Percentiles rank a stretch among this genome's conserved stretches.
Evolutionary conservation across 139 green algal genomes (phyloP).

Genomic region (Chloropicon primus): DNA sequence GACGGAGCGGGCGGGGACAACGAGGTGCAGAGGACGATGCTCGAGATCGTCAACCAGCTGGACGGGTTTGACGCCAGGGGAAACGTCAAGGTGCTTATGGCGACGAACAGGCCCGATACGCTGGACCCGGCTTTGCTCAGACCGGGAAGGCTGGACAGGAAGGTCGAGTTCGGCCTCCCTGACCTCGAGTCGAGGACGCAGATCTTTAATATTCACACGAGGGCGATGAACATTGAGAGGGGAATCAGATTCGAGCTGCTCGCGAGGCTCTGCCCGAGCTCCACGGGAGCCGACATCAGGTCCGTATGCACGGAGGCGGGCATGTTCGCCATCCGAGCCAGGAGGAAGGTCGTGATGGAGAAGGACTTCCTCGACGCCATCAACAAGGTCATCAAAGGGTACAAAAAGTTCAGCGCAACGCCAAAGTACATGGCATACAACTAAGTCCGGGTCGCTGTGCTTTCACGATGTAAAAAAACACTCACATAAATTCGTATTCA

Average conservation of each 20-base stretch:
- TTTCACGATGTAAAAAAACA: too few relatives aligned
- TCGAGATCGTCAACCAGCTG: slow-evolving; percentile 99
- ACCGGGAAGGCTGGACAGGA: slow-evolving; percentile 86
- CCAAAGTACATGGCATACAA: slow-evolving; percentile 97
- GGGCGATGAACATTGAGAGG: slow-evolving; percentile 90
- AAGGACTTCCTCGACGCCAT: slow-evolving; percentile 98
- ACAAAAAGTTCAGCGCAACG: slow-evolving; percentile 97
- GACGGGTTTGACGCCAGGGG: slow-evolving; percentile 95
- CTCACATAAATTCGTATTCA: too few relatives aligned
- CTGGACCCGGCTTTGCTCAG: slow-evolving; percentile 92
- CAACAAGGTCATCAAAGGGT: slow-evolving; percentile 96
- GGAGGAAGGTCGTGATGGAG: slow-evolving; percentile 94
- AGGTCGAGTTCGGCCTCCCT: slow-evolving; percentile 92
- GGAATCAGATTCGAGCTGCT: slow-evolving; percentile 95
- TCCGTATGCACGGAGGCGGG: slow-evolving; percentile 91
- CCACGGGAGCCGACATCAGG: slow-evolving; percentile 89
- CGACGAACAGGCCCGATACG: slow-evolving; percentile 93
- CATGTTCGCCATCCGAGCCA: slow-evolving; percentile 81
- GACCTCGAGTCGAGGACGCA: slow-evolving; percentile 87
- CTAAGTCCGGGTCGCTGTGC: too few relatives aligned
- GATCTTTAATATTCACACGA: slow-evolving; percentile 97
- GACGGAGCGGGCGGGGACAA: slow-evolving; percentile 93
- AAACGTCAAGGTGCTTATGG: slow-evolving; percentile 91
- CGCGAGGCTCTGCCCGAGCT: slow-evolving; percentile 85
- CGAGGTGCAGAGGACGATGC: slow-evolving; percentile 98